These are phyloP conservation scores for Termitomyces heimii DNA, from an alignment of 768 basidiomycete species.

Conservation along the genomic window DNA sequence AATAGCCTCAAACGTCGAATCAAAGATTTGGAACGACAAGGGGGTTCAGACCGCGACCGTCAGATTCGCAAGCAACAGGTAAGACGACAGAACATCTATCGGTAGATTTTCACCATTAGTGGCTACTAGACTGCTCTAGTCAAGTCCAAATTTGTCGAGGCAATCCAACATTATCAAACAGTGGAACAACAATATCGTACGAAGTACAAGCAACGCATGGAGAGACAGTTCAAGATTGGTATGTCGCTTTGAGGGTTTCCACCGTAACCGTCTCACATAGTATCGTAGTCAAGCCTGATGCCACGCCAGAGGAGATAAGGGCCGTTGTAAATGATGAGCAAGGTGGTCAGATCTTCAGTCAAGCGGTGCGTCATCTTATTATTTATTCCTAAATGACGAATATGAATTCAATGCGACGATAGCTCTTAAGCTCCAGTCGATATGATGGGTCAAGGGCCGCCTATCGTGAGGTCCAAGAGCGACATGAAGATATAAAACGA, in stretches of 20 bases:
- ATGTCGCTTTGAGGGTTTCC: constrained; percentile 13
- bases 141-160: constrained; percentile 77
- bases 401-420: constrained; percentile 7
- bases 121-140: constrained; percentile 47
- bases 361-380: constrained; percentile 49
- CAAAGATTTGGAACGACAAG: constrained; percentile 63
- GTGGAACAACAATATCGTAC: constrained; percentile 77
- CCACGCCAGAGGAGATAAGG: constrained; percentile 80
- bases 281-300: constrained; percentile 80
- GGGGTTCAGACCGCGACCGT: constrained; percentile 60
- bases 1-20: constrained; percentile 65
- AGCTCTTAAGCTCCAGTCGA: constrained; percentile 90
- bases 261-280: not conserved
- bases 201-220: constrained; percentile 77
- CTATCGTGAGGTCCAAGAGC: constrained; percentile 94
- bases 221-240: constrained; percentile 87
- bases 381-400: not conserved
- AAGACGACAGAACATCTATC: constrained; percentile 4
- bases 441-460: constrained; percentile 86
- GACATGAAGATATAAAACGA: constrained; percentile 92
- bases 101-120: not conserved
- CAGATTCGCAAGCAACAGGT: constrained; percentile 79
- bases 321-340: constrained; percentile 84
- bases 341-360: constrained; percentile 84
- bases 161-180: constrained; percentile 78